These are phyloP conservation scores for Flaveria ramosissima DNA, from an alignment of 129 eudicot species.

Conservation along the genomic window DNA sequence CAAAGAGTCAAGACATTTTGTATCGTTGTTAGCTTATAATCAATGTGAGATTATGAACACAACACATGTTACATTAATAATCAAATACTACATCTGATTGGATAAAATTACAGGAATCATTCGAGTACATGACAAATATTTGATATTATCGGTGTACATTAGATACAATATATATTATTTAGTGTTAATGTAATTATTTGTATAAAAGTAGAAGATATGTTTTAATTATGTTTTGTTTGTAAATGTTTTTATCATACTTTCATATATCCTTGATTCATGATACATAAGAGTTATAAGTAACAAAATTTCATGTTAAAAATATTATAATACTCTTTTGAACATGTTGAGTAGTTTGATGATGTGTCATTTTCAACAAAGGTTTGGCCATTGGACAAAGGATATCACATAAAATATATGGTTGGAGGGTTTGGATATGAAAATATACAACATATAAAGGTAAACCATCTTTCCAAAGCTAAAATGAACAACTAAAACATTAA, in stretches of 20 bases:
- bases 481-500: not conserved
- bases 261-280: too few species aligned
- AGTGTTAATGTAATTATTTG: too few species aligned
- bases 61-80: not conserved
- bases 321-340: not conserved
- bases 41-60: not conserved
- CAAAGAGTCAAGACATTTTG: not conserved
- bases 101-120: not conserved
- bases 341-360: constrained; percentile 12
- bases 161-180: too few species aligned
- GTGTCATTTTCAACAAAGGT: constrained; percentile 21
- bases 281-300: too few species aligned
- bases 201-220: too few species aligned
- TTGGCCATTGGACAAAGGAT: constrained; percentile 24
- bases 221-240: too few species aligned
- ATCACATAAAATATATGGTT: constrained; percentile 1
- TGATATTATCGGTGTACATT: not conserved
- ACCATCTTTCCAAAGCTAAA: not conserved
- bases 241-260: too few species aligned
- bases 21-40: not conserved
- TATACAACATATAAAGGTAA: constrained; percentile 6
- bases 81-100: not conserved
- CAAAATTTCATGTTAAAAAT: not conserved
- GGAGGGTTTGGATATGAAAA: constrained; percentile 10
- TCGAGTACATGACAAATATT: not conserved